Evolutionary conservation across 371 early-diverging fungal genomes (phyloP).

Genomic region (Syncephalastrum contaminatum): DNA sequence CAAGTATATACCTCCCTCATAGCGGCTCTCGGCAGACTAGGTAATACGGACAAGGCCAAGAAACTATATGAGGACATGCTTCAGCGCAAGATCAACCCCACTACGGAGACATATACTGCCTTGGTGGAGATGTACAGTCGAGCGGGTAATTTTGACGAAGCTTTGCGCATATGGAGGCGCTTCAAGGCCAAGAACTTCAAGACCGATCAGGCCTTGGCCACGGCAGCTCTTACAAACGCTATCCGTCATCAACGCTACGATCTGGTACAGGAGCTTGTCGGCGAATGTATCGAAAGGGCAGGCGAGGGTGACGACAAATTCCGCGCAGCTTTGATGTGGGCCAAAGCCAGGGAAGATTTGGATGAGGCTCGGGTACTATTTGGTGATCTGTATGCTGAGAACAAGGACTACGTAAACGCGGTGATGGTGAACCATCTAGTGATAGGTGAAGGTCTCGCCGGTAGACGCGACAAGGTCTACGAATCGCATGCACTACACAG

Average conservation of each 20-base stretch:
- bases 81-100: conserved; percentile 26
- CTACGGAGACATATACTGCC: conserved; percentile 30
- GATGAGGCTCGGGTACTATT: conserved; percentile 25
- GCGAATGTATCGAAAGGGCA: conserved; percentile 8
- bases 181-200: conserved; percentile 14
- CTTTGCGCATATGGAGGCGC: conserved; percentile 5
- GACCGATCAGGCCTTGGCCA: conserved; percentile 21
- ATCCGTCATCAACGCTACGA: conserved; percentile 25
- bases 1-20: conserved; percentile 48
- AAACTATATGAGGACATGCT: conserved; percentile 37
- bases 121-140: conserved; percentile 37
- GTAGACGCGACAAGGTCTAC: conserved; percentile 19
- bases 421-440: conserved; percentile 47
- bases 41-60: conserved; percentile 29
- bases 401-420: conserved; percentile 19
- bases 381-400: conserved; percentile 18
- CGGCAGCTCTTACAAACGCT: conserved; percentile 34
- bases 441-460: conserved; percentile 22
- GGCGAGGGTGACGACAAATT: conserved; percentile 20
- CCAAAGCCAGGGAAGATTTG: conserved; percentile 24
- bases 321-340: conserved; percentile 35
- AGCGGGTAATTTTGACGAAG: conserved; percentile 32
- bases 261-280: conserved; percentile 18
- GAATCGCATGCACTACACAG: conserved; percentile 17
- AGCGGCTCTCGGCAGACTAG: conserved; percentile 31